Evolutionary conservation across 2,329 filamentous ascomycete species (phyloP), one percentile per base, ranked within the genome.

Genomic region (Trichoderma aggressivum): DNA sequence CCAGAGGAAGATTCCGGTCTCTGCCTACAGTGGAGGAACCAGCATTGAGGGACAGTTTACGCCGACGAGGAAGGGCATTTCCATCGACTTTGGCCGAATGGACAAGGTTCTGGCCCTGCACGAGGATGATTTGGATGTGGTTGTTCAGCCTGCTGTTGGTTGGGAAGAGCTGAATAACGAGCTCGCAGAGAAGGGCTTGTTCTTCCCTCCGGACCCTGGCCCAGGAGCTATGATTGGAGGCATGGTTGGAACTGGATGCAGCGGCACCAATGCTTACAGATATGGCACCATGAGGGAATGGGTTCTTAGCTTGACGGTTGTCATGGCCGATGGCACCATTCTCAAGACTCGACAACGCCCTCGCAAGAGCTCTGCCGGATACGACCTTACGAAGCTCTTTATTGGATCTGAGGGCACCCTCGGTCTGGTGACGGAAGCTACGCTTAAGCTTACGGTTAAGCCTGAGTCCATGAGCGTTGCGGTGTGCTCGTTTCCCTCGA

Each of bases 221-320:
- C 94, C 94, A 66, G 94, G 94, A 21, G 94, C 94, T 73, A 93
- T 93, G 90, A 97, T 98, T 76, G 94, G 94, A 71, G 94, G 94
- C 70, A 94, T 94, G 92, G 89, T 94, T 39, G 92, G 91, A 26
- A 94, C 92, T 3, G 87, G 87, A 43, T 89, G 86, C 82, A 88
- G 86, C 77, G 94, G 94, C 72, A 97, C 94, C 16, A 97, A 97
- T 79, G 91, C 94, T 18, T 97, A 97, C 83, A 88, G 94, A 71
- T 97, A 97, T 80, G 94, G 94, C 73, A 97, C 94, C 2, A 97
- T 97, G 94, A 90, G 93, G 73, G 94, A 97, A 79, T 97, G 94
- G 94, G 94, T 97, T 14, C 83, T 97, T 26, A 92, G 89, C 68
- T 82, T 97, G 75, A 97, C 94, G 0, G 93, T 97, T 5, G 94